Base-by-base conservation (phyloP, 2,329 filamentous ascomycete genomes). In the Zelopaecilomyces penicillatus region DNA sequence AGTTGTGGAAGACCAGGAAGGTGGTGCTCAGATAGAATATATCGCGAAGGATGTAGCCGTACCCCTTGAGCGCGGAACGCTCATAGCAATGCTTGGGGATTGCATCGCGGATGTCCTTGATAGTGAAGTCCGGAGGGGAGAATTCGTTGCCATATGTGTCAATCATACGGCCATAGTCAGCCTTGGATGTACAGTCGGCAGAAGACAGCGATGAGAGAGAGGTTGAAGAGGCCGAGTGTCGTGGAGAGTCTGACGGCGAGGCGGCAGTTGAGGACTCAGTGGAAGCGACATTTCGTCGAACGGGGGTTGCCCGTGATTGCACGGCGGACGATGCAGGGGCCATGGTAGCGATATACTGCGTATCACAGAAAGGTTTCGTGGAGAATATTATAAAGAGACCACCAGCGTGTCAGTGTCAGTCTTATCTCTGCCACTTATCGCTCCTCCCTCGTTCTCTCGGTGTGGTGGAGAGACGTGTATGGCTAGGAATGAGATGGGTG, bases 31-130 rank as follows among this genome's bases (percentile, higher is more conserved):
- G 72, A 56, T 75, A 80, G 53, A 72, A 66, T 38, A 94, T 64
- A 67, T 98, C 93, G 50, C 91, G 83, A 60, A 81, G 76, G 57
- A 97, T 90, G 68, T 97, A 97, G 60, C 64, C 70, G 62, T 96
- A 74, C 54, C 90, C 85, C 53, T 71, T 80, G 53, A 80, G 64
- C 50, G 79, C 86, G 39, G 87, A 95, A 50, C 93, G 85, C 73
- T 96, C 76, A 67, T 85, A 97, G 78, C 93, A 98, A 76, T 96
- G 93, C 69, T 90, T 88, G 53, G 93, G 93, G 56, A 98, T 98
- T 64, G 93, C 93, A 70, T 95, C 86, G 60, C 88, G 84, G 63
- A 98, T 91, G 63, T 98, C 80, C 76, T 95, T 95, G 77, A 98
- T 95, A 63, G 89, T 95, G 74, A 85, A 98, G 69, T 97, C 84